Conservation (phyloP, 2,329 filamentous ascomycete genomes). For the Aureobasidium sp. region DNA sequence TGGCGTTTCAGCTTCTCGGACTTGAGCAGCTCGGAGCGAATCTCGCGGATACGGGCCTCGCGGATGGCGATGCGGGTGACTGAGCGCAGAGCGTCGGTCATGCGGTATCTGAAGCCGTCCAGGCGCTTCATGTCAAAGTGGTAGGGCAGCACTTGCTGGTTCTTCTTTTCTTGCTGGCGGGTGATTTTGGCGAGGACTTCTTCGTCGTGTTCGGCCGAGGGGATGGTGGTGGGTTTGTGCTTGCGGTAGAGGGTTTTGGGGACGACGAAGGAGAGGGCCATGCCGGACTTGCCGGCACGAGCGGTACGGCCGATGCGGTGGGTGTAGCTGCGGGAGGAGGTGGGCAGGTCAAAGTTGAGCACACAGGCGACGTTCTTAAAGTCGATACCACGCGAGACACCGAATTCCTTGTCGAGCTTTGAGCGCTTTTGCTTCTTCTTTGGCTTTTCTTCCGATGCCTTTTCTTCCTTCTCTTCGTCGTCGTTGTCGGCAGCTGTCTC, state of each 20-base stretch:
- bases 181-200: constrained; percentile 73
- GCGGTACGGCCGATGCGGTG: constrained; percentile 93
- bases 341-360: constrained; percentile 93
- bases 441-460: constrained; percentile 29
- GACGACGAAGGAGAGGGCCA: constrained; percentile 92
- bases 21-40: constrained; percentile 83
- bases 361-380: constrained; percentile 93
- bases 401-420: constrained; percentile 76
- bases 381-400: constrained; percentile 92
- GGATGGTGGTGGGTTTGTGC: constrained; percentile 76
- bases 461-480: constrained; percentile 31
- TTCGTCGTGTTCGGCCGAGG: constrained; percentile 75
- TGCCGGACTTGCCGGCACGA: constrained; percentile 82
- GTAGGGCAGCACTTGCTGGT: constrained; percentile 80
- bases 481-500: constrained; percentile 21
- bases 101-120: constrained; percentile 88
- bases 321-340: constrained; percentile 85
- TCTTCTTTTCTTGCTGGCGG: constrained; percentile 69
- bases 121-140: constrained; percentile 92
- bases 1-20: constrained; percentile 90
- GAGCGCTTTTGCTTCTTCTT: constrained; percentile 55
- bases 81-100: constrained; percentile 83
- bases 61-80: constrained; percentile 86
- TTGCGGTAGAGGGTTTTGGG: constrained; percentile 76
- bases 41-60: constrained; percentile 80